Percentiles rank a stretch among this genome's conserved stretches.
Evolutionary conservation across 2,329 filamentous ascomycete genomes (phyloP).

Genomic region (Helicocarpus griseus): DNA sequence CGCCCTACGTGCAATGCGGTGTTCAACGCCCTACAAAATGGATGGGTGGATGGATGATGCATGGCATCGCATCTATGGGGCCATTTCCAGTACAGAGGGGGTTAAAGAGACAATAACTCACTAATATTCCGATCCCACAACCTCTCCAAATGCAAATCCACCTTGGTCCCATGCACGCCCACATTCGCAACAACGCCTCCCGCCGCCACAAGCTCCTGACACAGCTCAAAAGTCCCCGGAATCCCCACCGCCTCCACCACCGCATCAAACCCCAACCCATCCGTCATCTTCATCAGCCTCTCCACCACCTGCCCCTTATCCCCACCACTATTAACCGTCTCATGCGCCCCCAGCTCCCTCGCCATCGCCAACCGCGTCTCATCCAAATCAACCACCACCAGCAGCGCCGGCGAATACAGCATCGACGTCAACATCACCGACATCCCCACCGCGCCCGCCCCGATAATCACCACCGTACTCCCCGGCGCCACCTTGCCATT

Average conservation of each 20-base stretch:
- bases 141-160: conserved; percentile 42
- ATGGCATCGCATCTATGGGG: no score
- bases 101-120: conserved; percentile 21
- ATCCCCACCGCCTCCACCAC: conserved; percentile 51
- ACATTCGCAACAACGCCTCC: conserved; percentile 49
- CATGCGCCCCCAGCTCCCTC: conserved; percentile 40
- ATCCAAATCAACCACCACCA: conserved; percentile 46
- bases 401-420: conserved; percentile 43
- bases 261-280: conserved; percentile 45
- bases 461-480: conserved; percentile 44
- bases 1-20: no score
- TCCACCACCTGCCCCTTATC: conserved; percentile 26
- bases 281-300: conserved; percentile 36
- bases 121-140: conserved; percentile 48
- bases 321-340: conserved; percentile 32
- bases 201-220: conserved; percentile 44
- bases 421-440: conserved; percentile 45
- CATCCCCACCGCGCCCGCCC: conserved; percentile 48
- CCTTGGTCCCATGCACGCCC: conserved; percentile 48
- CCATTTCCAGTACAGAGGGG: no score
- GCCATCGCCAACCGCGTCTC: conserved; percentile 39
- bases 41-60: no score
- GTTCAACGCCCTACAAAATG: no score
- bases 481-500: conserved; percentile 45
- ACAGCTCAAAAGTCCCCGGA: conserved; percentile 44